Conservation (phyloP, 2,329 filamentous ascomycete species). For the Plectosphaerella cucumerina region DNA sequence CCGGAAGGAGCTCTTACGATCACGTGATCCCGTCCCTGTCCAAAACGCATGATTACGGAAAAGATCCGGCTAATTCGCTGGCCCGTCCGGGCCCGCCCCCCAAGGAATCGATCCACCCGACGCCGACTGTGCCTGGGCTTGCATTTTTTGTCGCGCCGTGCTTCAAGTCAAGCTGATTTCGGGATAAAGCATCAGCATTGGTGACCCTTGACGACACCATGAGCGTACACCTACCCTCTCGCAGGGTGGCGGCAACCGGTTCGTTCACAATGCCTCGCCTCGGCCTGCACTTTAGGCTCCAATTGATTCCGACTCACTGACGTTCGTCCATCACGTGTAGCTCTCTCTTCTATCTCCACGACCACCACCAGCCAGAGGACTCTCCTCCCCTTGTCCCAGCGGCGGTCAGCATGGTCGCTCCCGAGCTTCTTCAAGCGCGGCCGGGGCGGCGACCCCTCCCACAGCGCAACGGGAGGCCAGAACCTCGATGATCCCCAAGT, state of each 20-base stretch:
- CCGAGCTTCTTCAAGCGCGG: constrained; percentile 27
- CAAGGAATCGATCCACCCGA: no score
- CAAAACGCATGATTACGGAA: not conserved
- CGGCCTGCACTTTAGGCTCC: not conserved
- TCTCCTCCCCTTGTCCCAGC: constrained; percentile 24
- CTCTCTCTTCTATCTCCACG: not conserved
- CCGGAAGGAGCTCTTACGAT: not conserved
- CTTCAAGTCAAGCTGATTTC: no score
- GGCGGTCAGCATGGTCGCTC: constrained; percentile 40
- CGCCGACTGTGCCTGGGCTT: no score
- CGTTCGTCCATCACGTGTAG: not conserved
- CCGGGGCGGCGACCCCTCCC: constrained; percentile 15
- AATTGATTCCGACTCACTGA: not conserved
- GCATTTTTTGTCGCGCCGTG: no score
- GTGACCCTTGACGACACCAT: constrained; percentile 34
- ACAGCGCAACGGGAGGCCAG: constrained; percentile 24
- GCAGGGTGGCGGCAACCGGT: constrained; percentile 60
- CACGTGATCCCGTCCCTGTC: not conserved
- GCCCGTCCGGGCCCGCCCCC: no score
- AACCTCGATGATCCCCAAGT: constrained; percentile 39
- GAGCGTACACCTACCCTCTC: constrained; percentile 61
- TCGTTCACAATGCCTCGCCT: constrained; percentile 20
- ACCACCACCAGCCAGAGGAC: not conserved
- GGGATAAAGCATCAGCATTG: no score
- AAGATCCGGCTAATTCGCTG: constrained; percentile 1